A percentile compares a stretch with the other conserved stretches of the same genome.
These are phyloP conservation scores for Suillus ampliporus DNA, from an alignment of 768 basidiomycete species.

Conservation along the genomic window DNA sequence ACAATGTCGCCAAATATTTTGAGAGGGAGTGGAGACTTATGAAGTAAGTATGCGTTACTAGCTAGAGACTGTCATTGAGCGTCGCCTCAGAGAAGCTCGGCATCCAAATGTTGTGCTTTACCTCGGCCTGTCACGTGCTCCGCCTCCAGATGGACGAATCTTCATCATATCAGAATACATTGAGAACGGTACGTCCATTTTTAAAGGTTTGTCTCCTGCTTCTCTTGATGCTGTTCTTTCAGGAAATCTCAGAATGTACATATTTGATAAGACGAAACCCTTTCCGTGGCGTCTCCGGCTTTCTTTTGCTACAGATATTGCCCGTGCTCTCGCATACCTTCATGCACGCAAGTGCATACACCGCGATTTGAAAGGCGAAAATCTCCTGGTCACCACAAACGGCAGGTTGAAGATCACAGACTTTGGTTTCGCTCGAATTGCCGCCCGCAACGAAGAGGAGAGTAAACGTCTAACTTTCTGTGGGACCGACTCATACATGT, in stretches of 20 bases:
- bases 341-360: slow-evolving; percentile 92
- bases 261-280: slow-evolving; percentile 80
- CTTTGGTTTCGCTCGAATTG: slow-evolving; percentile 96
- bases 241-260: slow-evolving; percentile 85
- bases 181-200: slow-evolving; percentile 62
- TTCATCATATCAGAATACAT: slow-evolving; percentile 97
- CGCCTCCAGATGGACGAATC: slow-evolving; percentile 80
- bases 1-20: slow-evolving; percentile 97
- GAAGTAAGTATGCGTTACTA: slow-evolving; percentile 54
- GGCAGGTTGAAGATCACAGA: slow-evolving; percentile 98
- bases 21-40: slow-evolving; percentile 98
- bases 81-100: slow-evolving; percentile 64
- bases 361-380: slow-evolving; percentile 96
- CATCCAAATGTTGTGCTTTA: slow-evolving; percentile 95
- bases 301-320: slow-evolving; percentile 93
- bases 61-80: slow-evolving; percentile 12
- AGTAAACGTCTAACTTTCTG: slow-evolving; percentile 84
- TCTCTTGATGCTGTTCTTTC: not conserved
- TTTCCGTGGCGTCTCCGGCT: slow-evolving; percentile 94
- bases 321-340: slow-evolving; percentile 95
- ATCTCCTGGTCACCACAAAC: slow-evolving; percentile 93
- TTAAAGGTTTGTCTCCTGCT: not conserved
- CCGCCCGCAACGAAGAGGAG: slow-evolving; percentile 91
- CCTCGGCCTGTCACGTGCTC: slow-evolving; percentile 86
- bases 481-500: slow-evolving; percentile 96